phyloP scores from a whole-genome alignment of 495 filamentous ascomycete species.

The Aspergillus sclerotiicarbonarius region DNA sequence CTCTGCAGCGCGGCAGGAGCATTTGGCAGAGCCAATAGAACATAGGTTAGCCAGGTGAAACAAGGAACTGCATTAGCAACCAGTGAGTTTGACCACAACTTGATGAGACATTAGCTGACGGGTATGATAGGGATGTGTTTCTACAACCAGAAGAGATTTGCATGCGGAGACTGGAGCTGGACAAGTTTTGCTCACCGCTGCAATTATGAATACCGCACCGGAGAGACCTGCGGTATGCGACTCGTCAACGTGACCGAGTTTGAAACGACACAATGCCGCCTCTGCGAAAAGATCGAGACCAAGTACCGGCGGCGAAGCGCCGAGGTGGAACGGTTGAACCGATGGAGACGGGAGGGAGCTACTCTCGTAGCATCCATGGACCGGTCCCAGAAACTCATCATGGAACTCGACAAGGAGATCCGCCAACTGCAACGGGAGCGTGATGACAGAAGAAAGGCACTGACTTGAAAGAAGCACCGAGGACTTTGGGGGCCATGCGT shows the following conservation, averaged over 20 bases:
- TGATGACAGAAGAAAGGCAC: constrained; percentile 34
- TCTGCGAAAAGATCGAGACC: constrained; percentile 90
- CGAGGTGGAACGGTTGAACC: constrained; percentile 73
- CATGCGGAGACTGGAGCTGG: constrained; percentile 94
- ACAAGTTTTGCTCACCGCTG: constrained; percentile 92
- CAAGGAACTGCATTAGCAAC: constrained; percentile 27
- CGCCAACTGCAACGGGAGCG: constrained; percentile 44
- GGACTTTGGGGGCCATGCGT: constrained; percentile 8
- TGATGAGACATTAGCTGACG: constrained; percentile 30
- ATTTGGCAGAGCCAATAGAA: constrained; percentile 35
- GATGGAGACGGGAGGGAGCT: constrained; percentile 72
- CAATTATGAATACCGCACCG: constrained; percentile 92
- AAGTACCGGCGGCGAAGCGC: constrained; percentile 73
- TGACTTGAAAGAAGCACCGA: constrained; percentile 25
- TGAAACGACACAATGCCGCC: constrained; percentile 62
- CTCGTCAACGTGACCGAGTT: constrained; percentile 71
- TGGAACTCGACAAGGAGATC: constrained; percentile 63
- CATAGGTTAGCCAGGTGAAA: constrained; percentile 34
- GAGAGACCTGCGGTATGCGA: constrained; percentile 97
- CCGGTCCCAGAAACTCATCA: constrained; percentile 63
- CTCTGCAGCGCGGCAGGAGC: constrained; percentile 28
- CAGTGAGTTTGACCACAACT: constrained; percentile 36
- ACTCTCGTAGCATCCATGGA: constrained; percentile 80
- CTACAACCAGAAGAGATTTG: constrained; percentile 55
- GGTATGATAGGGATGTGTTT: constrained; percentile 53